phyloP scores from a whole-genome alignment of 805 yeast genomes.

The Candida boleticola region DNA sequence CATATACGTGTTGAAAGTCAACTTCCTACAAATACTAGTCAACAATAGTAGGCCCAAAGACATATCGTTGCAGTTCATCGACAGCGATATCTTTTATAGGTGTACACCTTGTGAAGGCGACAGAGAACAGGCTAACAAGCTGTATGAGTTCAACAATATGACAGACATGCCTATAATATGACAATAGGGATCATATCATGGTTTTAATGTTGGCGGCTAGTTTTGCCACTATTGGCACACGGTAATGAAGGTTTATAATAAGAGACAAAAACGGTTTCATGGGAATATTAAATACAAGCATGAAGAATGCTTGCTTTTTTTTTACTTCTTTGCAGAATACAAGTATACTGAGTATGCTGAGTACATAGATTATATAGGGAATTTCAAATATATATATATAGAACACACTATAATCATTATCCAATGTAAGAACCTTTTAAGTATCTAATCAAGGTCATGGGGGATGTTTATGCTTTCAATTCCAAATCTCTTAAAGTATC shows the following conservation, averaged over 20 bases:
- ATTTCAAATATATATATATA: too few relatives aligned
- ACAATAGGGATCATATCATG: background rate
- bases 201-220: too few relatives aligned
- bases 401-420: too few relatives aligned
- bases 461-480: constrained; percentile 8
- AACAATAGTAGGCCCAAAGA: constrained; percentile 31
- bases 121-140: constrained; percentile 20
- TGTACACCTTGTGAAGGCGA: constrained; percentile 16
- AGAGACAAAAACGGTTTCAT: too few relatives aligned
- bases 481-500: constrained; percentile 24
- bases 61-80: constrained; percentile 28
- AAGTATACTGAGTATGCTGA: too few relatives aligned
- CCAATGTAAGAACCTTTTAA: too few relatives aligned
- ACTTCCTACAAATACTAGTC: constrained; percentile 34
- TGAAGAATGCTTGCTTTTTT: too few relatives aligned
- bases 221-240: too few relatives aligned
- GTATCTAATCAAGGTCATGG: background rate
- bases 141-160: constrained; percentile 22
- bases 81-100: constrained; percentile 26
- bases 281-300: too few relatives aligned
- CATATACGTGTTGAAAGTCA: constrained; percentile 36
- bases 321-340: too few relatives aligned
- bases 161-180: constrained; percentile 30
- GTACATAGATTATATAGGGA: too few relatives aligned
- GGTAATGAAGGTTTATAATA: too few relatives aligned